A percentile compares a stretch with the other conserved stretches of the same genome.
Evolutionary conservation across 768 basidiomycete genomes (phyloP).

Genomic region (Serendipita vermifera): DNA sequence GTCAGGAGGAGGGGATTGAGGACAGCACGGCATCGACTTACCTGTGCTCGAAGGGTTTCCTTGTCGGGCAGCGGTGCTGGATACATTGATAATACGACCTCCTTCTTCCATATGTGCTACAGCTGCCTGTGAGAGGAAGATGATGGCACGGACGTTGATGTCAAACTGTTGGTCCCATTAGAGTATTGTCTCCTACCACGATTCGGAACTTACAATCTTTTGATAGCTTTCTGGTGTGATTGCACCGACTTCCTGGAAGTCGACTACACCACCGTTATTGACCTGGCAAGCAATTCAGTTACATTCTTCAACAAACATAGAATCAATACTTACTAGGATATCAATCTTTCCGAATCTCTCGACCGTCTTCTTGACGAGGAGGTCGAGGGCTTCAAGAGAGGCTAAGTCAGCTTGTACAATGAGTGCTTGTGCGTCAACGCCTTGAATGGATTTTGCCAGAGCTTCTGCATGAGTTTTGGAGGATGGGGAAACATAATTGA

Average conservation of each 20-base stretch:
- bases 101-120: background rate
- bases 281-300: too few relatives aligned
- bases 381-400: constrained; percentile 34
- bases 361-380: constrained; percentile 36
- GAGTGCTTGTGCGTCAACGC: constrained; percentile 31
- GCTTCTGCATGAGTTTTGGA: constrained; percentile 36
- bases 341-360: constrained; percentile 40
- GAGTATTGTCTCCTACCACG: background rate
- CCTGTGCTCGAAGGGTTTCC: constrained; percentile 21
- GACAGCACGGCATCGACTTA: too few relatives aligned
- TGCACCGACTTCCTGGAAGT: constrained; percentile 38
- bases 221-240: background rate
- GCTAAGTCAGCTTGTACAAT: constrained; percentile 42
- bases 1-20: too few relatives aligned
- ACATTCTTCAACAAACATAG: too few relatives aligned
- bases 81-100: background rate
- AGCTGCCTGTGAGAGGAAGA: constrained; percentile 37
- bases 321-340: too few relatives aligned
- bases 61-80: background rate
- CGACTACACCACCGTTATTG: constrained; percentile 36
- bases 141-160: constrained; percentile 45
- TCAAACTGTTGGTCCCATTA: constrained; percentile 28
- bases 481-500: constrained; percentile 38
- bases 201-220: background rate
- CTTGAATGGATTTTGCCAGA: constrained; percentile 32